These are phyloP conservation scores for Exophiala sp. DNA, from an alignment of 2,329 filamentous ascomycete genomes.

Conservation along the genomic window DNA sequence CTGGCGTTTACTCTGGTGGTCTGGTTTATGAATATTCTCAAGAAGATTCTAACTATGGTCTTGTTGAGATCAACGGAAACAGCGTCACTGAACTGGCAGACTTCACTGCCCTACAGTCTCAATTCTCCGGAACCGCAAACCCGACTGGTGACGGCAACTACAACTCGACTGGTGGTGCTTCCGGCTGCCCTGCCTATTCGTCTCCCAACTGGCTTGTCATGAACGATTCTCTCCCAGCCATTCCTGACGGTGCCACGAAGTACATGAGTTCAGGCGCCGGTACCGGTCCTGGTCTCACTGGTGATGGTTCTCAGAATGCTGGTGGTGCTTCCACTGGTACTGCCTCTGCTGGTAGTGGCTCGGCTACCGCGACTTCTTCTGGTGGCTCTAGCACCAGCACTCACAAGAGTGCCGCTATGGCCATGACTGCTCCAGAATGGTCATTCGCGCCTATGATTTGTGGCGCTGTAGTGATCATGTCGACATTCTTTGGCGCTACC, in stretches of 20 bases:
- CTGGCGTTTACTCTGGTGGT: slow-evolving; percentile 85
- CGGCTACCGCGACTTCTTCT: slow-evolving; percentile 30
- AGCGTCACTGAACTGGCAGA: slow-evolving; percentile 59
- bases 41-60: slow-evolving; percentile 75
- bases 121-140: slow-evolving; percentile 48
- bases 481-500: slow-evolving; percentile 52
- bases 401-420: slow-evolving; percentile 29
- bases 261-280: slow-evolving; percentile 60
- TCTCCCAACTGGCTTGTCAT: slow-evolving; percentile 56
- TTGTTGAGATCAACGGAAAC: slow-evolving; percentile 62
- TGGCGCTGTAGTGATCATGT: slow-evolving; percentile 50
- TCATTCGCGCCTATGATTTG: slow-evolving; percentile 51
- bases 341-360: slow-evolving; percentile 49
- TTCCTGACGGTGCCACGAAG: slow-evolving; percentile 53
- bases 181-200: slow-evolving; percentile 53
- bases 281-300: slow-evolving; percentile 53
- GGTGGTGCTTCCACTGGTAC: slow-evolving; percentile 49
- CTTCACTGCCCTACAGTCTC: slow-evolving; percentile 56
- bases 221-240: slow-evolving; percentile 51
- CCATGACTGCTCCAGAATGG: slow-evolving; percentile 44
- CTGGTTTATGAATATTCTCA: slow-evolving; percentile 92
- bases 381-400: slow-evolving; percentile 31
- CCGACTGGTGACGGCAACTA: slow-evolving; percentile 59
- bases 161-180: slow-evolving; percentile 52
- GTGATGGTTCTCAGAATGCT: slow-evolving; percentile 54